These are phyloP conservation scores for Rhodamnia rubescens DNA, from an alignment of 345 rosid genomes.

Conservation along the genomic window DNA sequence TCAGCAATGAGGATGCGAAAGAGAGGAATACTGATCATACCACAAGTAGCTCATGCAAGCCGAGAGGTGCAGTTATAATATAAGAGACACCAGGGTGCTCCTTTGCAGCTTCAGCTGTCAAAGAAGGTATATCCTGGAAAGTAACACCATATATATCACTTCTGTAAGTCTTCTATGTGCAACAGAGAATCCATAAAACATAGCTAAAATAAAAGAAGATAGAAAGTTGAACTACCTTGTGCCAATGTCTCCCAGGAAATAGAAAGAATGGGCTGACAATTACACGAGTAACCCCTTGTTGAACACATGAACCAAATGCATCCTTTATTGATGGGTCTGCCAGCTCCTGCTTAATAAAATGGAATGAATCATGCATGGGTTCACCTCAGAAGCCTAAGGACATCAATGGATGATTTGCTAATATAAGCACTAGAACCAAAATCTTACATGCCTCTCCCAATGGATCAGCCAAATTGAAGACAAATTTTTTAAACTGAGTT, in stretches of 20 bases:
- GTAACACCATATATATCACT: background rate
- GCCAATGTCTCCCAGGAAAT: conserved; percentile 93
- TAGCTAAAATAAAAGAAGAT: background rate
- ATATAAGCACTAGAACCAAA: background rate
- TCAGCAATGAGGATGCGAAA: background rate
- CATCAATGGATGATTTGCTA: background rate
- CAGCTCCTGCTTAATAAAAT: conserved; percentile 41
- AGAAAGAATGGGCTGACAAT: conserved; percentile 89
- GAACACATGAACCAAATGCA: conserved; percentile 66
- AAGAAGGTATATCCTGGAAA: conserved; percentile 67
- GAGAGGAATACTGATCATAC: conserved; percentile 27
- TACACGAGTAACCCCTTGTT: conserved; percentile 67
- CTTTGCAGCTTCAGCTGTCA: conserved; percentile 90
- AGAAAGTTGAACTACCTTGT: conserved; percentile 39
- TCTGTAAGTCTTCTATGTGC: background rate
- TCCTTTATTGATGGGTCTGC: conserved; percentile 81
- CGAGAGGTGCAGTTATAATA: conserved; percentile 83
- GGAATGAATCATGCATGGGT: background rate
- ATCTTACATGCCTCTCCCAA: background rate
- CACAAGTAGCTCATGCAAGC: conserved; percentile 72
- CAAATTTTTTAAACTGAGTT: background rate
- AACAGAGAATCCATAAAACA: background rate
- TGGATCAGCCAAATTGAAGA: background rate
- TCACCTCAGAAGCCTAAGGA: background rate
- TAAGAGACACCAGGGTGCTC: conserved; percentile 58